A percentile compares a stretch with the other conserved stretches of the same genome.
Conservation (phyloP, 2,329 filamentous ascomycete genomes). For the Raffaelea arxii region DNA sequence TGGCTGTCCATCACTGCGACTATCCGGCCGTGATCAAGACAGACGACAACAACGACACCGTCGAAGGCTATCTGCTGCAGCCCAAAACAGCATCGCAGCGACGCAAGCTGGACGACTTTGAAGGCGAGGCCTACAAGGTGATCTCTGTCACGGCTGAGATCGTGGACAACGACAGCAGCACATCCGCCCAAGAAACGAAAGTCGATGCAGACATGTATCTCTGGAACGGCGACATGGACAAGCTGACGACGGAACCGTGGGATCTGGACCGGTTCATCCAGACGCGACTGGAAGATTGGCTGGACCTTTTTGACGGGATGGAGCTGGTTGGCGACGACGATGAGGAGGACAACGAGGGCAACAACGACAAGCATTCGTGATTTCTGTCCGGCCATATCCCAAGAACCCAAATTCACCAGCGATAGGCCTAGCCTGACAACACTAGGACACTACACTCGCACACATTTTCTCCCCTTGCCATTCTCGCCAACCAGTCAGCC, state of each 20-base stretch:
- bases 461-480: no score
- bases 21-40: constrained; percentile 18
- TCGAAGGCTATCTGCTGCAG: constrained; percentile 18
- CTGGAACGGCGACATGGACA: constrained; percentile 15
- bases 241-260: constrained; percentile 15
- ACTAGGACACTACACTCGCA: no score
- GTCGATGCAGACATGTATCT: constrained; percentile 22
- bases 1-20: constrained; percentile 14
- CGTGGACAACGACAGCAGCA: no score
- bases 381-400: no score
- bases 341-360: no score
- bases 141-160: constrained; percentile 9
- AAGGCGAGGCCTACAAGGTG: constrained; percentile 17
- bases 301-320: constrained; percentile 16
- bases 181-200: constrained; percentile 3
- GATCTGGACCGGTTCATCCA: constrained; percentile 15
- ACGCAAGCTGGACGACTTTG: constrained; percentile 23
- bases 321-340: constrained; percentile 10
- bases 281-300: constrained; percentile 19
- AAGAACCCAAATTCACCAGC: no score
- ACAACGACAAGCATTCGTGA: no score
- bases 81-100: constrained; percentile 17
- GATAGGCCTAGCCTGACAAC: no score
- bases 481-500: no score
- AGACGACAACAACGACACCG: constrained; percentile 8